Evolutionary conservation across 331 rosid genomes (phyloP), one percentile per base, ranked within the genome.

Genomic region (Arachis monticola): DNA sequence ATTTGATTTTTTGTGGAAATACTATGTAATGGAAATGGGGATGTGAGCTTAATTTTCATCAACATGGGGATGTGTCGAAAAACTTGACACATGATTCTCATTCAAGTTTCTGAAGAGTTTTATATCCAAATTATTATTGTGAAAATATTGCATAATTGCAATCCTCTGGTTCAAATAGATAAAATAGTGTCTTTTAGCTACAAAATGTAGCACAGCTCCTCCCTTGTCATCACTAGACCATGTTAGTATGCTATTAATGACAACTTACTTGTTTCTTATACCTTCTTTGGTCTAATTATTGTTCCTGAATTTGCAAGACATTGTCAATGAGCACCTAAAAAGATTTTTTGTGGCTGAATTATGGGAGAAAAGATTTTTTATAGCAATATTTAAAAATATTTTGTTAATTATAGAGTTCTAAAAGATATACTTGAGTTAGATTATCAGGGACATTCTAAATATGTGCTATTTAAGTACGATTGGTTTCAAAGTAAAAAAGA

Each of bases 241-340:
- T 53, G 64, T 38, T 17, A 45, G 65, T 35, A 53, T 53, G 64
- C 46, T 32, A 44, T 48, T 58, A 14, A 42, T 22, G 17, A 46
- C 67, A 56, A 17, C 53, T 27, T 66, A 51, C 57, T 66, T 56
- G 57, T 59, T 70, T 72, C 51, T 75, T 70, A 70, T 40, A 66
- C 8, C 76, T 14, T 51, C 7, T 82, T 56, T 78, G 64, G 70
- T 57, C 48, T 68, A 10, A 64, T 27, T 79, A 42, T 77, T 67
- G 14, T 75, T 69, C 64, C 27, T 84, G 75, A 27, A 27, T 27
- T 80, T 75, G 58, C 88, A 94, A 97, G 99, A 86, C 77, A 92
- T 90, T 55, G 88, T 94, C 79, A 94, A 97, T 67, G 97, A 94
- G 76, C 99, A 92, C 82, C 97, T 97, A 12, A 97, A 94, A 81